A percentile compares a stretch with the other conserved stretches of the same genome.
Conservation (phyloP, 176 grass and related monocot genomes). For the Olyra latifolia region DNA sequence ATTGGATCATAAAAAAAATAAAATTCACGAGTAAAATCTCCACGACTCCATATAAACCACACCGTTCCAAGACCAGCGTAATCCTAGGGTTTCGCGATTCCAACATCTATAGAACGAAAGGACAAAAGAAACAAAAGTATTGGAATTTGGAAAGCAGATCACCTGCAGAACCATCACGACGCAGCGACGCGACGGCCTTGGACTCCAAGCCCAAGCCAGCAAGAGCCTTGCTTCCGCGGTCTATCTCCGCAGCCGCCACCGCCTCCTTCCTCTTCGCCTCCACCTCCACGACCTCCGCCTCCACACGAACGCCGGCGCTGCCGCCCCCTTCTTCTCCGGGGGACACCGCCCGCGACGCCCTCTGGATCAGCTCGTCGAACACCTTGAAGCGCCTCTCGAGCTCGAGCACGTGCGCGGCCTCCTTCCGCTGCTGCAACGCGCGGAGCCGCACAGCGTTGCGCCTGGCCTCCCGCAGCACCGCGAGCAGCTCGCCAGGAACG, state of each 20-base stretch:
- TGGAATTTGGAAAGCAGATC: neutral
- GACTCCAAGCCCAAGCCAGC: constrained; percentile 11
- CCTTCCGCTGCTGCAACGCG: constrained; percentile 74
- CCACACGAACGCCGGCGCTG: neutral
- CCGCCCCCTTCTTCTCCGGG: neutral
- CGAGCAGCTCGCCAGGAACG: constrained; percentile 60
- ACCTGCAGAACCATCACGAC: constrained; percentile 55
- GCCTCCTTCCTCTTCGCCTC: constrained; percentile 26
- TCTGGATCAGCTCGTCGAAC: constrained; percentile 84
- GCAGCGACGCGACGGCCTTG: constrained; percentile 41
- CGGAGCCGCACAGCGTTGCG: constrained; percentile 58
- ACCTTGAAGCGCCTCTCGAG: constrained; percentile 70
- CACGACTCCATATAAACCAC: neutral
- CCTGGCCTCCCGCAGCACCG: constrained; percentile 68
- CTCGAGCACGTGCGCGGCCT: constrained; percentile 71
- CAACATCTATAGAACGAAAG: neutral
- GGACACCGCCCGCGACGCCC: constrained; percentile 55
- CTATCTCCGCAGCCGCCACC: constrained; percentile 30
- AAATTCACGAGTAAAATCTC: neutral
- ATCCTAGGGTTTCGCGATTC: neutral
- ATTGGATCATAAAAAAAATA: neutral
- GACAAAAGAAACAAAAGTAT: neutral
- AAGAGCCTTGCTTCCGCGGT: constrained; percentile 30
- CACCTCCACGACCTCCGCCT: constrained; percentile 31
- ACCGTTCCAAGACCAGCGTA: neutral